A percentile compares a stretch with the other conserved stretches of the same genome.
phyloP scores from a whole-genome alignment of 2,329 filamentous ascomycete genomes.

The Penicillium sp. region DNA sequence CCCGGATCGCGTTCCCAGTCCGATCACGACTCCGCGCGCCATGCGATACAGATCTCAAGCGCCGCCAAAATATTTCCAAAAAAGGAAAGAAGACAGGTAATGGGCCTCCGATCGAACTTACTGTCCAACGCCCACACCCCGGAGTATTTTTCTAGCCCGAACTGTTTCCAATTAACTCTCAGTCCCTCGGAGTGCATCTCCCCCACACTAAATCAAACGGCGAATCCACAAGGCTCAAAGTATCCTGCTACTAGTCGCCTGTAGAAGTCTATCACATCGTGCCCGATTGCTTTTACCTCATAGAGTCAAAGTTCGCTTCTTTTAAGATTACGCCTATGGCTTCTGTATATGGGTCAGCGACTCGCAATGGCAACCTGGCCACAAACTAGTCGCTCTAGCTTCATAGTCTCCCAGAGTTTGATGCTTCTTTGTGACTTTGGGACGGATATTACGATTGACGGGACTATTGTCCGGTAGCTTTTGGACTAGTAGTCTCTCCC shows the following conservation, averaged over 20 bases:
- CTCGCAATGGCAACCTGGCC: background rate
- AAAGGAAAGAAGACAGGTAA: background rate
- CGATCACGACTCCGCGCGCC: background rate
- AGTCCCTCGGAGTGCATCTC: too few relatives aligned
- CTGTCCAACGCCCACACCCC: background rate
- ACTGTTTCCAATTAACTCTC: background rate
- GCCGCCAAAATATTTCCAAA: background rate
- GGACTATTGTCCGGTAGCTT: constrained; percentile 4
- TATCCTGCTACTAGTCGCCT: too few relatives aligned
- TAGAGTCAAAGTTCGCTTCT: too few relatives aligned
- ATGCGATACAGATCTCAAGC: background rate
- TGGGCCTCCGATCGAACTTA: background rate
- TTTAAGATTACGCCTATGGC: background rate
- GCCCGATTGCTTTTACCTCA: background rate
- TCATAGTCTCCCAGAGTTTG: background rate
- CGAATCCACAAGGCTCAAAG: background rate
- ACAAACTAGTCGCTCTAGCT: background rate
- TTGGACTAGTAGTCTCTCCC: background rate
- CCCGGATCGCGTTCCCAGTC: background rate
- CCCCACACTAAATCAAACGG: background rate
- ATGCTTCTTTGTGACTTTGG: background rate
- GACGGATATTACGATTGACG: constrained; percentile 8
- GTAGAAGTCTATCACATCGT: background rate
- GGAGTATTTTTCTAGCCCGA: background rate
- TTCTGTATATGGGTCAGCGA: background rate